Base-by-base conservation (phyloP, 139 green algal genomes). In the Gonium pectorale region DNA sequence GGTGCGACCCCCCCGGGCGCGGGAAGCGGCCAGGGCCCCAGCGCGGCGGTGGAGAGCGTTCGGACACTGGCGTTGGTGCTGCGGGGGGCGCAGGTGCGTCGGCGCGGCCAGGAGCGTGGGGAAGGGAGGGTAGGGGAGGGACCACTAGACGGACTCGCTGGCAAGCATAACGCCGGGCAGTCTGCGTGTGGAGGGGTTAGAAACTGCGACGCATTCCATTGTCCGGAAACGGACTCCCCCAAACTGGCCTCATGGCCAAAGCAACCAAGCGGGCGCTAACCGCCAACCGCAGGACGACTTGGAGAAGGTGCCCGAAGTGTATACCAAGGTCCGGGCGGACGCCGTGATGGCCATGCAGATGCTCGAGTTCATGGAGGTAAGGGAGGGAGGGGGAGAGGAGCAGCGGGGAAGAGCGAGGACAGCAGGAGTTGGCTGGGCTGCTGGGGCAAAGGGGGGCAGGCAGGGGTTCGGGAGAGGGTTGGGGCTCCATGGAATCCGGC, bases 21-120 rank as follows among this genome's bases (percentile, higher is more conserved):
- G 49, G 49, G 49, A 13, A 2, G 4, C 9, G 75, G 75, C 15
- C 79, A 85, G 63, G 79, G 79, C 17, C 63, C 79, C 66, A 78
- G 64, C 13, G 63, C 63, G 26, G 79, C 79, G 5, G 22, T 85
- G 21, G 79, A 85, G 79, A 85, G 79, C 63, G 43, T 85, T 31
- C n/a, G 79, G 29, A 85, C 79, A 37, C 64, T 85, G 79, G 64
- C 63, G 44, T 64, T 85, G 64, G 79, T 85, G 63, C 79, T 85
- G 46, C 44, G 79, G 24, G 79, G 79, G 5, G 66, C 75, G 60
- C 75, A 82, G 59, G 75, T 82, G 43, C 4, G 70, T 64, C 8
- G 31, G 11, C 11, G 33, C 15, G 13, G 35, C 19, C 54, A 63
- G 5, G 19, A 31, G 27, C 19, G 9, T 27, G 6, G 54, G 54